Evolutionary conservation across 495 filamentous ascomycete species (phyloP).

Genomic region (Aspergillus indologenus): DNA sequence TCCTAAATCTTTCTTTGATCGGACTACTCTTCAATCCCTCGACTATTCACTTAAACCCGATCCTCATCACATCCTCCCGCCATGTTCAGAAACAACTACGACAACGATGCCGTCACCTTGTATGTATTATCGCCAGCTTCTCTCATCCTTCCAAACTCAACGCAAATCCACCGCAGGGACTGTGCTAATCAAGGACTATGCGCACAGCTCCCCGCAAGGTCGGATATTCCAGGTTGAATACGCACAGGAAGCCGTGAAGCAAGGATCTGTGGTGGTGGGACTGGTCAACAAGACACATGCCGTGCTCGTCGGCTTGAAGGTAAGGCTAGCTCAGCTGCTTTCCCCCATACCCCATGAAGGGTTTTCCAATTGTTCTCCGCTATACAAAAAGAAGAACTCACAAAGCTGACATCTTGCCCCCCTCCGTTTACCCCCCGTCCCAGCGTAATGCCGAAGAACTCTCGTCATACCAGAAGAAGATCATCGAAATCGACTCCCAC

Average conservation of each 20-base stretch:
- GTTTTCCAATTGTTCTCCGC: too few species aligned
- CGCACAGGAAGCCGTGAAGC: conserved; percentile 97
- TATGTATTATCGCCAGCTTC: conserved; percentile 50
- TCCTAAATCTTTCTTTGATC: neutral
- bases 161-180: too few species aligned
- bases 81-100: conserved; percentile 99
- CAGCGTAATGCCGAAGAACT: conserved; percentile 99
- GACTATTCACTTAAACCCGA: conserved; percentile 1
- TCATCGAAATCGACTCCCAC: conserved; percentile 94
- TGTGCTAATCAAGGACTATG: conserved; percentile 10
- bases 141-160: conserved; percentile 16
- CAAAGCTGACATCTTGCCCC: conserved; percentile 1
- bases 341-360: too few species aligned
- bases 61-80: conserved; percentile 25
- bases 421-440: too few species aligned
- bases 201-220: conserved; percentile 87
- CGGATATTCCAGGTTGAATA: conserved; percentile 99
- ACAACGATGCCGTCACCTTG: conserved; percentile 99
- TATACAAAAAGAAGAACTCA: too few species aligned
- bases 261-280: conserved; percentile 96
- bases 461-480: conserved; percentile 99
- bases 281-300: conserved; percentile 96
- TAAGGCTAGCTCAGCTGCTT: too few species aligned
- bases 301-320: conserved; percentile 95
- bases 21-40: conserved; percentile 6